Conservation (phyloP, 352 stramenopile species). For the Plasmopara muralis region DNA sequence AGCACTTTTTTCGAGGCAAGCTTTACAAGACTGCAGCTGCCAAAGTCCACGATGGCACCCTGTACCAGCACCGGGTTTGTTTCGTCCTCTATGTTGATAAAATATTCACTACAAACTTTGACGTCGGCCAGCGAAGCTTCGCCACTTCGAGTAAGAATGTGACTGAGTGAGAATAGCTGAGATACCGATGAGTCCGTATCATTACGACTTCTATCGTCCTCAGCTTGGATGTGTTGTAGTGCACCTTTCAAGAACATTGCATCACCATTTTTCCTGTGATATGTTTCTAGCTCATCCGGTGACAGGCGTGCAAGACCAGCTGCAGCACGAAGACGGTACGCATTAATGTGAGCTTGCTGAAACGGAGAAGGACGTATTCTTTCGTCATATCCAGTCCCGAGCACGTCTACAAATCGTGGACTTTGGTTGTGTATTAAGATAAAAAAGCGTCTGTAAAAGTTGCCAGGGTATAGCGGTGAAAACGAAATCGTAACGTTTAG, state of each 20-base stretch:
- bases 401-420: conserved; percentile 78
- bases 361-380: conserved; percentile 88
- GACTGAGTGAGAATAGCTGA: conserved; percentile 21
- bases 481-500: conserved; percentile 83
- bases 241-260: conserved; percentile 56
- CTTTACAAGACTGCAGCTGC: conserved; percentile 51
- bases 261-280: conserved; percentile 64
- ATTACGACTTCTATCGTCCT: conserved; percentile 7
- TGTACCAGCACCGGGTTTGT: conserved; percentile 45
- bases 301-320: conserved; percentile 60
- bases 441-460: conserved; percentile 90
- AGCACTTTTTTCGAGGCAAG: conserved; percentile 63
- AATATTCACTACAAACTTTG: conserved; percentile 80
- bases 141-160: conserved; percentile 75
- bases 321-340: conserved; percentile 51
- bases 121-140: conserved; percentile 72
- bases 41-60: conserved; percentile 67
- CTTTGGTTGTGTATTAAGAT: conserved; percentile 81
- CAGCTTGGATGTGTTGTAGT: conserved; percentile 23
- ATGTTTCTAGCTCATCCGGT: conserved; percentile 77
- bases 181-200: conserved; percentile 1
- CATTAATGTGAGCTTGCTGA: conserved; percentile 87
- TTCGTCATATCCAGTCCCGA: conserved; percentile 87
- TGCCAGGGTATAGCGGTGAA: conserved; percentile 55
- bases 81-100: conserved; percentile 56